A percentile compares a stretch with the other conserved stretches of the same genome.
Evolutionary conservation across 352 stramenopile genomes (phyloP).

Genomic region (Globisporangium carolinianum): DNA sequence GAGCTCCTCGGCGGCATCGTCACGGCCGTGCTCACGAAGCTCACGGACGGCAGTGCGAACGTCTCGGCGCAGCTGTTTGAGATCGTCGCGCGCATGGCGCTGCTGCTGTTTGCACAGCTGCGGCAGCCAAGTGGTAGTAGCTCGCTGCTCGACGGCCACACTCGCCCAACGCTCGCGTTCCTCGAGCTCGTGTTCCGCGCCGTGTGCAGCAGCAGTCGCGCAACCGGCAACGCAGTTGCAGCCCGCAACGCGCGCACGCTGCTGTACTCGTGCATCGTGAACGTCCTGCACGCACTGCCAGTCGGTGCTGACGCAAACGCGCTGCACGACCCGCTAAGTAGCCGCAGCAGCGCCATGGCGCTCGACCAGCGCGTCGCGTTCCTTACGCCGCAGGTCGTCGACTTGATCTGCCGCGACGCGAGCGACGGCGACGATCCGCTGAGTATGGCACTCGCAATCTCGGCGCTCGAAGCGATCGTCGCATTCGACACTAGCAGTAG

Average conservation of each 20-base stretch:
- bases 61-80: constrained; percentile 71
- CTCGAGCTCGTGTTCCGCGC: constrained; percentile 61
- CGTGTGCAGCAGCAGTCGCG: constrained; percentile 46
- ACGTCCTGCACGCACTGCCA: constrained; percentile 47
- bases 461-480: constrained; percentile 60
- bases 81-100: constrained; percentile 55
- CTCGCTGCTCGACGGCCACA: constrained; percentile 12
- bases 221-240: constrained; percentile 64
- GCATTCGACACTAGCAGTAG: constrained; percentile 21
- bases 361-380: constrained; percentile 14
- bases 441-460: constrained; percentile 76
- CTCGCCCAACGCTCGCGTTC: constrained; percentile 35
- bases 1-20: constrained; percentile 65
- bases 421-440: constrained; percentile 73
- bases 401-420: constrained; percentile 65
- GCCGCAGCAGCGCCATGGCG: background rate
- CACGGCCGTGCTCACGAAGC: constrained; percentile 48
- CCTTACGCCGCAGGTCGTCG: constrained; percentile 51
- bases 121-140: constrained; percentile 15
- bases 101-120: constrained; percentile 57
- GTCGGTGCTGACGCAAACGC: constrained; percentile 7
- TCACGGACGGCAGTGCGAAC: constrained; percentile 34
- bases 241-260: constrained; percentile 69
- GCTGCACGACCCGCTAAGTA: constrained; percentile 6
- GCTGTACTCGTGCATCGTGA: constrained; percentile 74